Conservation (phyloP, 345 rosid genomes). For the Theobroma cacao region DNA sequence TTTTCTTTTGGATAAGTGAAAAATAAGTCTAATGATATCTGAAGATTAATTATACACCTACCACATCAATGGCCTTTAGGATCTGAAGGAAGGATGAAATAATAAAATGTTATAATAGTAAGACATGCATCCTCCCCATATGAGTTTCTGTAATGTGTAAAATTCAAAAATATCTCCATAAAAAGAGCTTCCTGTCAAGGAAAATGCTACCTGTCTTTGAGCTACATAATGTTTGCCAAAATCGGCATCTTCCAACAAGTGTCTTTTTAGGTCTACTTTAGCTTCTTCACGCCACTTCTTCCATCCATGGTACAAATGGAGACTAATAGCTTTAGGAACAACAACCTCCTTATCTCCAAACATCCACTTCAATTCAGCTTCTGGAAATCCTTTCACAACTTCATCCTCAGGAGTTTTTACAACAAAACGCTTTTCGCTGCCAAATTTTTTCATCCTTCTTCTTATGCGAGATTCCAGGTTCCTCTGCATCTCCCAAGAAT, state of each 20-base stretch:
- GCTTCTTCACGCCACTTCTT: slow-evolving; percentile 93
- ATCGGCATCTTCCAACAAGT: slow-evolving; percentile 66
- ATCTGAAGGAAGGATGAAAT: not conserved
- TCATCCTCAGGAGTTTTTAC: slow-evolving; percentile 69
- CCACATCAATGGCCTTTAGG: slow-evolving; percentile 4
- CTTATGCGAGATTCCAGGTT: slow-evolving; percentile 62
- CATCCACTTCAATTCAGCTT: slow-evolving; percentile 87
- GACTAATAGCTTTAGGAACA: slow-evolving; percentile 77
- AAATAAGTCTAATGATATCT: not conserved
- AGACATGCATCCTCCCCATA: not conserved
- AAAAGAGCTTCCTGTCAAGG: not conserved
- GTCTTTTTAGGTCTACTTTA: slow-evolving; percentile 72
- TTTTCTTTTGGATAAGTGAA: not conserved
- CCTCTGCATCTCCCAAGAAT: slow-evolving; percentile 73
- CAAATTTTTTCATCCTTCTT: slow-evolving; percentile 66
- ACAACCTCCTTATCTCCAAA: slow-evolving; percentile 85
- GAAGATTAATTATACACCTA: not conserved
- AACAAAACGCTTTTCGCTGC: slow-evolving; percentile 68
- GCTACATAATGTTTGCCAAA: slow-evolving; percentile 78
- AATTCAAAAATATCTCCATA: not conserved
- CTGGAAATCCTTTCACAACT: slow-evolving; percentile 87
- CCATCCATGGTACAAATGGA: slow-evolving; percentile 88
- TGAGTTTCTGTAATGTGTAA: not conserved
- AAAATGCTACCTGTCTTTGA: slow-evolving; percentile 56
- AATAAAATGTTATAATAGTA: not conserved